Evolutionary conservation across 2,329 filamentous ascomycete species (phyloP).

Genomic region (Alternaria tenuissima): DNA sequence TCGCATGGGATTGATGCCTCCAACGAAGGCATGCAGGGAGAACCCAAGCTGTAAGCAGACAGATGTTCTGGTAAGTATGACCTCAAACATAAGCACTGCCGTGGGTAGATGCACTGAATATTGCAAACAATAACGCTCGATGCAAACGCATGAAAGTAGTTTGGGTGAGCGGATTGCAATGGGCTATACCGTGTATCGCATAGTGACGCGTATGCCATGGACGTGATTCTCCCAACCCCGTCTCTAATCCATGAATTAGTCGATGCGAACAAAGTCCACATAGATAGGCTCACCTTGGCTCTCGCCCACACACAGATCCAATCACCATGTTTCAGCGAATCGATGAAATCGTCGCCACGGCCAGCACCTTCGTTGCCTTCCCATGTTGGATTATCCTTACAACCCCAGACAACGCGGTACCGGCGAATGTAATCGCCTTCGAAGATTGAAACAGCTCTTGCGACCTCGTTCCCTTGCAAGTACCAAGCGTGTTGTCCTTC

Average conservation of each 20-base stretch:
- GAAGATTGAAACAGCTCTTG: conserved; percentile 18
- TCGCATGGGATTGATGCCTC: neutral
- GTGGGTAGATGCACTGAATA: conserved; percentile 18
- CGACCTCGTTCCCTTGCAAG: conserved; percentile 31
- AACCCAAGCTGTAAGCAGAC: neutral
- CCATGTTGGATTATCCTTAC: conserved; percentile 11
- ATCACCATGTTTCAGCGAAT: conserved; percentile 22
- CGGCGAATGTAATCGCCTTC: conserved; percentile 22
- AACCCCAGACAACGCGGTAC: conserved; percentile 26
- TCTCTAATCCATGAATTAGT: conserved; percentile 14
- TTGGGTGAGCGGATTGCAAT: neutral
- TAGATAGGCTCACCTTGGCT: conserved; percentile 26
- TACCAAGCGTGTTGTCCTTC: conserved; percentile 31
- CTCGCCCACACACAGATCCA: conserved; percentile 30
- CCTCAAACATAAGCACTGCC: conserved; percentile 3
- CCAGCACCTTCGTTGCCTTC: conserved; percentile 22
- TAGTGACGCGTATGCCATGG: conserved; percentile 19
- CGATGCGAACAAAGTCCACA: neutral
- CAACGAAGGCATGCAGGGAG: neutral
- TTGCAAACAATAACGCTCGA: neutral
- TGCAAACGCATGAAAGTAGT: neutral
- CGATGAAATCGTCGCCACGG: conserved; percentile 24
- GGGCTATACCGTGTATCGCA: conserved; percentile 22
- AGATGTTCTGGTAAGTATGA: conserved; percentile 16
- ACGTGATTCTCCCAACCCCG: conserved; percentile 30